Percentiles rank a stretch among this genome's conserved stretches.
These are phyloP conservation scores for Parasitella parasitica DNA, from an alignment of 371 early-diverging fungal genomes.

Conservation along the genomic window DNA sequence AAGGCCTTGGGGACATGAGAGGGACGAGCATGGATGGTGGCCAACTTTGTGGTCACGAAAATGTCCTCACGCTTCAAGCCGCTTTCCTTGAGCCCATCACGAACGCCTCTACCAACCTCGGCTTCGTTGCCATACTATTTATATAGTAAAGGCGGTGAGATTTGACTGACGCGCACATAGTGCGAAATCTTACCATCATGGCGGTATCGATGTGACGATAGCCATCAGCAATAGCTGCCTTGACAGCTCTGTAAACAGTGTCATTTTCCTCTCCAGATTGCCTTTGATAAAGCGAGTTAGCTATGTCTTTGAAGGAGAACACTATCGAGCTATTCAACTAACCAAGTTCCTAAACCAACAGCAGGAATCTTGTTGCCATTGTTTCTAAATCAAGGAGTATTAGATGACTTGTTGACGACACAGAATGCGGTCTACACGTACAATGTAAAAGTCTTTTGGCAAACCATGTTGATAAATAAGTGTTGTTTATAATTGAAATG, in stretches of 20 bases:
- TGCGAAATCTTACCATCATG: slow-evolving; percentile 24
- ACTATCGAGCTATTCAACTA: not conserved
- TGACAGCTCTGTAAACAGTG: slow-evolving; percentile 39
- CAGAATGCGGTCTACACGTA: not conserved
- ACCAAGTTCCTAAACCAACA: slow-evolving; percentile 55
- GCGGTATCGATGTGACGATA: slow-evolving; percentile 67
- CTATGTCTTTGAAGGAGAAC: not conserved
- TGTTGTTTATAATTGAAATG: not conserved
- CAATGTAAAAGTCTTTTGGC: slow-evolving; percentile 27
- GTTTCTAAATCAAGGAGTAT: slow-evolving; percentile 23
- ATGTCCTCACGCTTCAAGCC: slow-evolving; percentile 64
- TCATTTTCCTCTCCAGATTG: slow-evolving; percentile 42
- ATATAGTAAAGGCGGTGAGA: not conserved
- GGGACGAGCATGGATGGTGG: slow-evolving; percentile 56
- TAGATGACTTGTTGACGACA: not conserved
- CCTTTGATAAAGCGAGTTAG: slow-evolving; percentile 18
- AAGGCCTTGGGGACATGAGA: slow-evolving; percentile 49
- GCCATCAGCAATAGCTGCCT: slow-evolving; percentile 40
- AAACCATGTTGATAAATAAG: slow-evolving; percentile 6
- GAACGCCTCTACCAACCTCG: slow-evolving; percentile 66
- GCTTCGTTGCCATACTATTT: slow-evolving; percentile 67
- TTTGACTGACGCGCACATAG: slow-evolving; percentile 11
- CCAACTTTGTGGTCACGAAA: slow-evolving; percentile 92
- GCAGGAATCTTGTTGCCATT: slow-evolving; percentile 49
- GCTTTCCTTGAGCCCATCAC: slow-evolving; percentile 49